Conservation (phyloP, 176 grass and related monocot species). For the Avena sativa region DNA sequence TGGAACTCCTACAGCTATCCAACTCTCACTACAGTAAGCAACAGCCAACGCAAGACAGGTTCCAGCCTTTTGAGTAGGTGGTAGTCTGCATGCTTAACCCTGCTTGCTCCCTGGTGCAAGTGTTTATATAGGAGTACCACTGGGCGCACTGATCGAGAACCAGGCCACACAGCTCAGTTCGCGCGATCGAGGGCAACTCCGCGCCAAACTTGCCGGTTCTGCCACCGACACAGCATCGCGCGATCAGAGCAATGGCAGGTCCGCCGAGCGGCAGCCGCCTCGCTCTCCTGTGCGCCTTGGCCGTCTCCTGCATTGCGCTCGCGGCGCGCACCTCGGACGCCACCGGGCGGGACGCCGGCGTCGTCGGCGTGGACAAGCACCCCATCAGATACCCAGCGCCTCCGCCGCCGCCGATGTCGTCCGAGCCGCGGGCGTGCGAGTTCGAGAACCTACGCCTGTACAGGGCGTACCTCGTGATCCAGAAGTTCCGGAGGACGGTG, state of each 20-base stretch:
- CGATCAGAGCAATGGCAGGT: conserved; percentile 31
- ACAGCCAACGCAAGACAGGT: neutral
- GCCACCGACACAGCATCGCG: neutral
- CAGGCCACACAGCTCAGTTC: neutral
- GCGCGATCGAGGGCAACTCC: neutral
- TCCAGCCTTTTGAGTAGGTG: neutral
- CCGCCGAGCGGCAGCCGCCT: neutral
- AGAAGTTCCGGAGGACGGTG: conserved; percentile 60
- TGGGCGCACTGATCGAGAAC: neutral
- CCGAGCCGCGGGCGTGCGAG: conserved; percentile 43
- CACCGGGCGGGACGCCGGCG: conserved; percentile 29
- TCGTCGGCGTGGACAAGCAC: conserved; percentile 40
- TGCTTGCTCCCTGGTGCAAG: neutral
- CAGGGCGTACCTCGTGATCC: conserved; percentile 72
- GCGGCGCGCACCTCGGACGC: conserved; percentile 22
- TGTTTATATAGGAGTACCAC: conserved; percentile 32
- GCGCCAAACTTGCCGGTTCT: neutral
- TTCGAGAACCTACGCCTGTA: conserved; percentile 75
- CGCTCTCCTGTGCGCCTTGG: conserved; percentile 39
- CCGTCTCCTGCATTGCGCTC: conserved; percentile 34
- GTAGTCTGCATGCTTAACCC: neutral
- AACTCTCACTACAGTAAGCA: neutral
- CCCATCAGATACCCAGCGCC: neutral
- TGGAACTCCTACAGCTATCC: neutral
- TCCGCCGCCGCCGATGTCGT: conserved; percentile 33